Conservation (phyloP, 495 filamentous ascomycete genomes). For the Corynascus novoguineensis region DNA sequence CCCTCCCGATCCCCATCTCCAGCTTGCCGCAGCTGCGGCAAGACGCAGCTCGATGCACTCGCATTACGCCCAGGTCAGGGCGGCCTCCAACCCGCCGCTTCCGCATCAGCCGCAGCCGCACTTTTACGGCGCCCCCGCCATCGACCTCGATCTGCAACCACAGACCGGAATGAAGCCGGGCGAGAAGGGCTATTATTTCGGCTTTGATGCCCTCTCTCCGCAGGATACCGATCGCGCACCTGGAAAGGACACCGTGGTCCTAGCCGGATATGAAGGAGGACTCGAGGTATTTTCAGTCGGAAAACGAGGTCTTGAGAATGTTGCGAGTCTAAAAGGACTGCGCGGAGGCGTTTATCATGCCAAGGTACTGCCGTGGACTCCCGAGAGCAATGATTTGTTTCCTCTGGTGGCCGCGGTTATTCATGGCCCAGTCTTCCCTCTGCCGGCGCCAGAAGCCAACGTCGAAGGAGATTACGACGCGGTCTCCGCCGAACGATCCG, state of each 20-base stretch:
- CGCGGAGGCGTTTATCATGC: constrained; percentile 76
- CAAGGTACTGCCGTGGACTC: constrained; percentile 61
- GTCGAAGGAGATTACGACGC: constrained; percentile 37
- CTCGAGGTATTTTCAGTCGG: constrained; percentile 66
- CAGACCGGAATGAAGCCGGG: constrained; percentile 51
- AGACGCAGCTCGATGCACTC: constrained; percentile 58
- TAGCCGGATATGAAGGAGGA: constrained; percentile 70
- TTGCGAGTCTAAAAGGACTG: constrained; percentile 66
- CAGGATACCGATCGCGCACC: constrained; percentile 42
- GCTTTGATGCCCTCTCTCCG: constrained; percentile 64
- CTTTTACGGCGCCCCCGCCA: constrained; percentile 58
- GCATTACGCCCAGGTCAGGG: constrained; percentile 42
- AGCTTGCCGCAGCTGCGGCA: constrained; percentile 38
- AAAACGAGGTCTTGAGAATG: constrained; percentile 57
- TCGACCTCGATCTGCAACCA: constrained; percentile 59
- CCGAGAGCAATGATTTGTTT: constrained; percentile 30
- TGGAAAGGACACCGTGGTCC: constrained; percentile 59
- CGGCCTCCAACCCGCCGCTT: constrained; percentile 56
- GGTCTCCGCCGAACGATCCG: constrained; percentile 37
- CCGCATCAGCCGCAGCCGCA: constrained; percentile 79
- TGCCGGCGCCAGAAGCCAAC: constrained; percentile 25
- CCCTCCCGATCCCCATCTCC: constrained; percentile 40
- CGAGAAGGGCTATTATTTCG: constrained; percentile 64
- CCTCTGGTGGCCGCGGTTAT: constrained; percentile 71
- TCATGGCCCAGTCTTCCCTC: constrained; percentile 60